These are phyloP conservation scores for Phyllosticta ampelicida DNA, from an alignment of 2,329 filamentous ascomycete species.

Conservation along the genomic window DNA sequence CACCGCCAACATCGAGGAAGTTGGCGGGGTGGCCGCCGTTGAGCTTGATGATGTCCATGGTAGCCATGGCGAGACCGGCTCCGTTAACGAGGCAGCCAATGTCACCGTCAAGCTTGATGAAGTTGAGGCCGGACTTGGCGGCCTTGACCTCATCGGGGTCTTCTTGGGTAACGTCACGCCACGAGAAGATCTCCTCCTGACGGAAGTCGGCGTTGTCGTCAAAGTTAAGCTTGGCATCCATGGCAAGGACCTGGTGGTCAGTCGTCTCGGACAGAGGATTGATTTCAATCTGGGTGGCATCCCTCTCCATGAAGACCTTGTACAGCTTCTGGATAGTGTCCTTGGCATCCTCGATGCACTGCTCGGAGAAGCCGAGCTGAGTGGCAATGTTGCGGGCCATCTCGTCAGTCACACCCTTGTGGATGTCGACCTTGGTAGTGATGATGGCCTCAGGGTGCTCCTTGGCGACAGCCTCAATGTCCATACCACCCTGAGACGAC, in stretches of 20 bases:
- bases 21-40: constrained; percentile 94
- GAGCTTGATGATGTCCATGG: constrained; percentile 99
- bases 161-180: constrained; percentile 91
- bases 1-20: constrained; percentile 97
- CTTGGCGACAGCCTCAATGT: constrained; percentile 97
- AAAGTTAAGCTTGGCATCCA: constrained; percentile 98
- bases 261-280: constrained; percentile 97
- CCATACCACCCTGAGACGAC: constrained; percentile 97
- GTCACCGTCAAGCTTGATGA: constrained; percentile 99
- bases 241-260: constrained; percentile 95
- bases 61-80: constrained; percentile 97
- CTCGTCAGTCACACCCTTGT: constrained; percentile 88
- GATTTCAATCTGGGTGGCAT: constrained; percentile 99
- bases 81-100: constrained; percentile 99
- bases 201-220: constrained; percentile 99
- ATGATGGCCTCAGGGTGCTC: constrained; percentile 93
- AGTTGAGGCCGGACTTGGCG: constrained; percentile 88
- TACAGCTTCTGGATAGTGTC: constrained; percentile 98
- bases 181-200: constrained; percentile 90
- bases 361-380: constrained; percentile 93
- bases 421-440: constrained; percentile 89
- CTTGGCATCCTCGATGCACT: constrained; percentile 92
- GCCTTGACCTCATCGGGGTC: constrained; percentile 96
- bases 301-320: constrained; percentile 96
- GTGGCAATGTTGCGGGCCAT: constrained; percentile 82